phyloP scores from a whole-genome alignment of 108 stramenopile species.

The Poteriospumella lacustris region DNA sequence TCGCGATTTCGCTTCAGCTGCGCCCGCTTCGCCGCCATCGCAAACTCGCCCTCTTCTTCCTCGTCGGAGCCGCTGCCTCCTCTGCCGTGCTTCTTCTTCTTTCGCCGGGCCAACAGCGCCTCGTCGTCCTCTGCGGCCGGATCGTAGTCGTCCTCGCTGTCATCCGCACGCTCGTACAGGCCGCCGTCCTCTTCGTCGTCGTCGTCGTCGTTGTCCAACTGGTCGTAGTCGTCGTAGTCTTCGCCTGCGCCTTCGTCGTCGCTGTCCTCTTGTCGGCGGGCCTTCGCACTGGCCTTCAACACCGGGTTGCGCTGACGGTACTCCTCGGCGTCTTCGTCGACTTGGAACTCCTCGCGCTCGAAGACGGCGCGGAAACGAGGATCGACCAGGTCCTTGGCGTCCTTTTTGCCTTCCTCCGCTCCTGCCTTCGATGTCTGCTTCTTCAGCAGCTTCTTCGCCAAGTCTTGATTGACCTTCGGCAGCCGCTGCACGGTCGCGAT shows the following conservation, averaged over 20 bases:
- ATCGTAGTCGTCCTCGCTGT: constrained; percentile 36
- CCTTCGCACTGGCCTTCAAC: too few relatives aligned
- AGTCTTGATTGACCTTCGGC: constrained; percentile 76
- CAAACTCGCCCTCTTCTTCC: background rate
- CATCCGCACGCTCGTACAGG: too few relatives aligned
- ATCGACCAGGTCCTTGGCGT: constrained; percentile 72
- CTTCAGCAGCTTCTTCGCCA: constrained; percentile 62
- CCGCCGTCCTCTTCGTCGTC: constrained; percentile 6
- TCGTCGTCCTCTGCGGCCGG: constrained; percentile 32
- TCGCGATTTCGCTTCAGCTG: background rate
- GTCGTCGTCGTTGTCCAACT: constrained; percentile 32
- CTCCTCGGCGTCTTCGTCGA: constrained; percentile 84
- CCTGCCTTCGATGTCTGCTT: constrained; percentile 66
- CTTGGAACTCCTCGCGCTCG: constrained; percentile 82
- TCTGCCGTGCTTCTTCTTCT: background rate
- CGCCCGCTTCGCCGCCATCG: background rate
- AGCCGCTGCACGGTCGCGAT: constrained; percentile 29
- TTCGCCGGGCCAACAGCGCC: background rate
- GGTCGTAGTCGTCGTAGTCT: constrained; percentile 45
- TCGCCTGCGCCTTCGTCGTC: constrained; percentile 64
- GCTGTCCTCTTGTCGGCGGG: constrained; percentile 71
- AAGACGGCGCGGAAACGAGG: constrained; percentile 89
- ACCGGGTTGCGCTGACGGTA: constrained; percentile 91
- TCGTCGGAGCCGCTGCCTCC: background rate
- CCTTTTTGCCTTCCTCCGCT: constrained; percentile 36